These are phyloP conservation scores for Taphrina populina DNA, from an alignment of 1,139 yeast genomes.

Conservation along the genomic window DNA sequence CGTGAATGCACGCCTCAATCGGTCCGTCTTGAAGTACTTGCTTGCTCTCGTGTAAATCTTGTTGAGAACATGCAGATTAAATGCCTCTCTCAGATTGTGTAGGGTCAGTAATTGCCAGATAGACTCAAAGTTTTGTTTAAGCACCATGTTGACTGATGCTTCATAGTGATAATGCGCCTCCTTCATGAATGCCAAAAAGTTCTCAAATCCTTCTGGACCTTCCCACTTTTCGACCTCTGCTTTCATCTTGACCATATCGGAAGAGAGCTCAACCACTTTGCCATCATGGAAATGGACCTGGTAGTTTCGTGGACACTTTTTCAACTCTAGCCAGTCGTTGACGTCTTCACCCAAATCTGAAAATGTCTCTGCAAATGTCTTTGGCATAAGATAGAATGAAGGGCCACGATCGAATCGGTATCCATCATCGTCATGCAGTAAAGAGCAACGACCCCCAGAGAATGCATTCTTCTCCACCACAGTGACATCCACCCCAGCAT, in stretches of 20 bases:
- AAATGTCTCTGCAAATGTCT: conserved; percentile 32
- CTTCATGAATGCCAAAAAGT: conserved; percentile 31
- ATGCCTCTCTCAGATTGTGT: conserved; percentile 19
- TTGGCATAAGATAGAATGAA: conserved; percentile 33
- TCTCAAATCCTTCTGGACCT: conserved; percentile 29
- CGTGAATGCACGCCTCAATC: conserved; percentile 31
- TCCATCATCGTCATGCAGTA: conserved; percentile 21
- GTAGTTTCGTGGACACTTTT: conserved; percentile 28
- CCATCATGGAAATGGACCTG: conserved; percentile 34
- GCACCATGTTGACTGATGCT: conserved; percentile 29
- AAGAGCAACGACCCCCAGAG: conserved; percentile 34
- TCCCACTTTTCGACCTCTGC: conserved; percentile 34
- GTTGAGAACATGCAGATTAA: conserved; percentile 29
- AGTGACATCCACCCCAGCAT: conserved; percentile 32
- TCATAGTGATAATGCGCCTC: conserved; percentile 34
- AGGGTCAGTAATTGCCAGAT: conserved; percentile 28
- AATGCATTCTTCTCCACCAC: conserved; percentile 33
- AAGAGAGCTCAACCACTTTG: conserved; percentile 19
- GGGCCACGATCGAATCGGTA: conserved; percentile 34
- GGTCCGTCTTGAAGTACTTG: conserved; percentile 30
- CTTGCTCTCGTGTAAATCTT: conserved; percentile 31
- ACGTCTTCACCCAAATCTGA: conserved; percentile 32
- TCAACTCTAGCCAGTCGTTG: conserved; percentile 19
- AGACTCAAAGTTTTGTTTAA: conserved; percentile 31
- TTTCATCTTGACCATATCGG: conserved; percentile 34